These are phyloP conservation scores for Trypanosoma avium DNA, from an alignment of 208 protist genomes.

Conservation along the genomic window DNA sequence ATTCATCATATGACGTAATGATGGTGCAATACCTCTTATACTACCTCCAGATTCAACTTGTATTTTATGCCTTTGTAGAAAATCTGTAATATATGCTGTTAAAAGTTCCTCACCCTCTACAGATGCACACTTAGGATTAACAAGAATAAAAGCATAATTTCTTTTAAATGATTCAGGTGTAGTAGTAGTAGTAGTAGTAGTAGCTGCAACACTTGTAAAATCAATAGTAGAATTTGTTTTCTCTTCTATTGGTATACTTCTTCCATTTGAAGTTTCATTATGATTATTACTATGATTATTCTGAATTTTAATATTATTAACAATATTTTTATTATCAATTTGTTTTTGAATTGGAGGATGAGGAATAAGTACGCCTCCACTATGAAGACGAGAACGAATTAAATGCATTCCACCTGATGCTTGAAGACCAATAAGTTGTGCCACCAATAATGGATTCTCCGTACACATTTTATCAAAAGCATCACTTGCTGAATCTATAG, in stretches of 20 bases:
- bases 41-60: conserved; percentile 23
- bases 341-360: no score
- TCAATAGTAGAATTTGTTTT: background rate
- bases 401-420: conserved; percentile 26
- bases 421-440: conserved; percentile 30
- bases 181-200: background rate
- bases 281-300: background rate
- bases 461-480: conserved; percentile 40
- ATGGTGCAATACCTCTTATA: conserved; percentile 23
- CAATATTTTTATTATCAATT: background rate
- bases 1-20: conserved; percentile 31
- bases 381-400: background rate
- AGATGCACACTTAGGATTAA: conserved; percentile 29
- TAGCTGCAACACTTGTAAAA: background rate
- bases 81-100: conserved; percentile 17
- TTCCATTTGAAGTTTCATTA: no score
- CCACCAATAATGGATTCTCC: conserved; percentile 25
- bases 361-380: background rate
- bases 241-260: no score
- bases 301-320: background rate
- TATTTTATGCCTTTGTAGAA: conserved; percentile 36
- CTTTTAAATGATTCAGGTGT: background rate
- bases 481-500: conserved; percentile 25
- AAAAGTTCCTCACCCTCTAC: conserved; percentile 3
- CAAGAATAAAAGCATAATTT: conserved; percentile 42